A percentile compares a stretch with the other conserved stretches of the same genome.
phyloP scores from a whole-genome alignment of 2,329 filamentous ascomycete genomes.

The Exophiala lecanii-corni region DNA sequence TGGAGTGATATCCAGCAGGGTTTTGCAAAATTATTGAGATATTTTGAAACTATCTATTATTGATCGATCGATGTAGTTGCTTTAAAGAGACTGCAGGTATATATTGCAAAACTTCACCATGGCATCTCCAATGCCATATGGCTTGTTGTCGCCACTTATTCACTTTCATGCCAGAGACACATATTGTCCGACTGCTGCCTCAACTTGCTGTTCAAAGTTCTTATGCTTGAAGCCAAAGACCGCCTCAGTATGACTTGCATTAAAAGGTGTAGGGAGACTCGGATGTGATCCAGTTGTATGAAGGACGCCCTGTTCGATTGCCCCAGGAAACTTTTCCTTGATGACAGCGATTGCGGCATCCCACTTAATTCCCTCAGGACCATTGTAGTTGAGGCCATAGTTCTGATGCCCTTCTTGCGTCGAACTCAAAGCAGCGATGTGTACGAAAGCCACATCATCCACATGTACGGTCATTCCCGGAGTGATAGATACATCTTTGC shows the following conservation, averaged over 20 bases:
- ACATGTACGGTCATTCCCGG: constrained; percentile 23
- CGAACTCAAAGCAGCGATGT: constrained; percentile 29
- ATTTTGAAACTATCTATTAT: too few relatives aligned
- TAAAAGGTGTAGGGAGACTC: constrained; percentile 49
- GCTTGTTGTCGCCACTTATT: too few relatives aligned
- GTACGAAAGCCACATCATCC: constrained; percentile 31
- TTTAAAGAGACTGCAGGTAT: too few relatives aligned
- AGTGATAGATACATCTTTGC: constrained; percentile 8
- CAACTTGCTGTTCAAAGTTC: constrained; percentile 30
- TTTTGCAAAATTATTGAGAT: too few relatives aligned
- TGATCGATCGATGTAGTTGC: too few relatives aligned
- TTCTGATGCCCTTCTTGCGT: constrained; percentile 16
- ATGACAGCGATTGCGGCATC: constrained; percentile 39
- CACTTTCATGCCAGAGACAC: constrained; percentile 9
- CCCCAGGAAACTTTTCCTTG: constrained; percentile 39
- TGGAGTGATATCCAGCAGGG: too few relatives aligned
- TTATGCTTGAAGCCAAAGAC: constrained; percentile 40
- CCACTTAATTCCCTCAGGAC: constrained; percentile 29
- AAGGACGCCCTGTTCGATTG: constrained; percentile 35
- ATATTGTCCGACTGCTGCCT: constrained; percentile 4
- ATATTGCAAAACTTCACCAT: too few relatives aligned
- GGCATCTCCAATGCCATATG: too few relatives aligned
- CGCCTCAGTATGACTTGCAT: constrained; percentile 37
- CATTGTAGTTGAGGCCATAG: constrained; percentile 17
- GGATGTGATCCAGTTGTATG: constrained; percentile 51